These are phyloP conservation scores for Pleurotus tuber-regium DNA, from an alignment of 768 basidiomycete species.

Conservation along the genomic window DNA sequence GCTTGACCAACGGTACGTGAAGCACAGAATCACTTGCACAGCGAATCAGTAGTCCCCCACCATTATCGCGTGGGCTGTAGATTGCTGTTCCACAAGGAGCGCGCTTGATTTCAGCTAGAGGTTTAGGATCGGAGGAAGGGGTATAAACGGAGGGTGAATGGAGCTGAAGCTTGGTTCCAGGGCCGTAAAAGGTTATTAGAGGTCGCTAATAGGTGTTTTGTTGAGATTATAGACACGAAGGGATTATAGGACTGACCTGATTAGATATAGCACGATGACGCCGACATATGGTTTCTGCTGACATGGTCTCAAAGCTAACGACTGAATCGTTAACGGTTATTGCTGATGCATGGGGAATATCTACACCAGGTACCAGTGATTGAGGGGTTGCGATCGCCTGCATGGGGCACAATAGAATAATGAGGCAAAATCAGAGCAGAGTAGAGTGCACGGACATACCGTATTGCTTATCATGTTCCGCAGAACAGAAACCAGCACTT, in stretches of 20 bases:
- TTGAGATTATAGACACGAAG: not conserved
- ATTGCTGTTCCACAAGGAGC: constrained; percentile 38
- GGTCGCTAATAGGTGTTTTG: not conserved
- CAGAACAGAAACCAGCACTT: constrained; percentile 67
- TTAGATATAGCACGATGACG: constrained; percentile 66
- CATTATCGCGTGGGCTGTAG: constrained; percentile 33
- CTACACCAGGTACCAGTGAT: constrained; percentile 13
- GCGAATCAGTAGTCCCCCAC: constrained; percentile 43
- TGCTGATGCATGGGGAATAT: constrained; percentile 49
- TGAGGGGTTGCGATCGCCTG: constrained; percentile 56
- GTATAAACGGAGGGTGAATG: constrained; percentile 27
- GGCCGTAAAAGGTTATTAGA: constrained; percentile 6
- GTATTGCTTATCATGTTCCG: constrained; percentile 57
- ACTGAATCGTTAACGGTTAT: constrained; percentile 52
- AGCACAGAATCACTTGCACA: constrained; percentile 55
- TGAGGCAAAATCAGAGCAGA: not conserved
- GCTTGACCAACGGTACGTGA: constrained; percentile 54
- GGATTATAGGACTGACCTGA: constrained; percentile 43
- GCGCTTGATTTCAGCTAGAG: not conserved
- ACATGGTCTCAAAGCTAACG: constrained; percentile 56
- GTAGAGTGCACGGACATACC: constrained; percentile 30
- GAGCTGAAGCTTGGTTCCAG: constrained; percentile 31
- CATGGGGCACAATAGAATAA: not conserved
- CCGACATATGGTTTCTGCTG: constrained; percentile 52
- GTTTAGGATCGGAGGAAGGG: not conserved